Evolutionary conservation across 2,329 filamentous ascomycete genomes (phyloP), one percentile per base, ranked within the genome.

Genomic region (Verticillium isaacii): DNA sequence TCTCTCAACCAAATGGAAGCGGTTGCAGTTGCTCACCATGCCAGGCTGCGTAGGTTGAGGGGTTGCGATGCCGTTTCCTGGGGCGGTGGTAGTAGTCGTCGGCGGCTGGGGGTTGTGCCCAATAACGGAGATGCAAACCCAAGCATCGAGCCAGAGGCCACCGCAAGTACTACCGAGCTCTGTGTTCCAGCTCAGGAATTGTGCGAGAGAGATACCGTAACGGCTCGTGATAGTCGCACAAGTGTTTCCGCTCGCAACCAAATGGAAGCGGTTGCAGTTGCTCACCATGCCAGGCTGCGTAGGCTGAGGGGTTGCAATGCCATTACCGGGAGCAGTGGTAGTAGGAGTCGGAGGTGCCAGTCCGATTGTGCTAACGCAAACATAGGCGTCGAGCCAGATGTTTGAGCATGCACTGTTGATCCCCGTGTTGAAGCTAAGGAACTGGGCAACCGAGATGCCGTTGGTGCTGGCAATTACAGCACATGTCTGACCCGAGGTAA

Each of bases 21-120:
- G 69, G 5, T 71, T 67, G 32, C 72, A 74, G 60, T 70, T 71
- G 8, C 60, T 60, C 11, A 63, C 61, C 45, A 63, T 63, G 2
- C 58, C 58, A 25, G 58, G 58, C 25, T 63, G 61, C 1, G 56
- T 61, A 5, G 61, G 59, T 5, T 37, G n/a, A 9, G 61, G 61
- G 9, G 59, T 63, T 5, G 15, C 5, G 19, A 67, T 62, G n/a
- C 66, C 63, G 23, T 66, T 64, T 32, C 57, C 61, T 11, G 60
- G 34, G 5, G 61, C 45, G 17, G 62, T 61, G 15, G 62, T 60
- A n/a, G 64, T 63, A 14, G 62, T 52, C 7, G 65, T 34, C 19
- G 25, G 52, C 29, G 36, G 59, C 55, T 37, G 63, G 54, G 34
- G 34, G 4, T 14, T 36, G 41, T 9, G 56, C 63, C 63, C n/a